phyloP scores from a whole-genome alignment of 306 rosid genomes.

The Begonia masoniana region DNA sequence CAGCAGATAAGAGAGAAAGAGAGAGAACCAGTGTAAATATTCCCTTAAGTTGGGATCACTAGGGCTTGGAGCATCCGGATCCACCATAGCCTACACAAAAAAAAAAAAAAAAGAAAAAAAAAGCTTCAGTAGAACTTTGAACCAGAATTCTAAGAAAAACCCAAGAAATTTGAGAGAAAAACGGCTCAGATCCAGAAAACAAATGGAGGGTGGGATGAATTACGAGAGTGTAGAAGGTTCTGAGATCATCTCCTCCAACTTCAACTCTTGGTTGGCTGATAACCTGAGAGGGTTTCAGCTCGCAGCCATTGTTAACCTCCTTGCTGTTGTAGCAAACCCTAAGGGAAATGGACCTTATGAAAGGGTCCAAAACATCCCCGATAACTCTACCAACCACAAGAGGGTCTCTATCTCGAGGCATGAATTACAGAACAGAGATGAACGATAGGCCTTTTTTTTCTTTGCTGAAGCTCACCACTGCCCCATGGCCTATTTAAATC shows the following conservation, averaged over 20 bases:
- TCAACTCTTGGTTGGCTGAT: slow-evolving; percentile 34
- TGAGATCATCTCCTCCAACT: slow-evolving; percentile 39
- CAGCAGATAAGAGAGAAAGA: not conserved
- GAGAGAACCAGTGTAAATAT: slow-evolving; percentile 43
- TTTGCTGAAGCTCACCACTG: too few relatives aligned
- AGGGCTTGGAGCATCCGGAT: slow-evolving; percentile 61
- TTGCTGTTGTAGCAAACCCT: slow-evolving; percentile 15
- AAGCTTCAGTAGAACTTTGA: not conserved
- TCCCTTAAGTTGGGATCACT: slow-evolving; percentile 46
- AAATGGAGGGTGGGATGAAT: not conserved
- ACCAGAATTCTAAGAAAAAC: not conserved
- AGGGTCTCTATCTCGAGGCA: slow-evolving; percentile 41
- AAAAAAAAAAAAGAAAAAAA: not conserved
- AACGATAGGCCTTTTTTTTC: too few relatives aligned
- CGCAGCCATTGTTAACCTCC: slow-evolving; percentile 47
- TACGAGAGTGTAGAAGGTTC: slow-evolving; percentile 53
- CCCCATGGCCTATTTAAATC: too few relatives aligned
- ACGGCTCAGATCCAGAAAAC: not conserved
- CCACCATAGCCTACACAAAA: slow-evolving; percentile 37
- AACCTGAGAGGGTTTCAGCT: slow-evolving; percentile 42
- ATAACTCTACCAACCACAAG: slow-evolving; percentile 38
- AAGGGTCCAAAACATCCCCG: slow-evolving; percentile 42
- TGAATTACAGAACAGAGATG: not conserved
- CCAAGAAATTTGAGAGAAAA: not conserved
- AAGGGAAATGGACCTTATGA: slow-evolving; percentile 25